These are phyloP conservation scores for Fusarium napiforme DNA, from an alignment of 2,329 filamentous ascomycete species.

Conservation along the genomic window DNA sequence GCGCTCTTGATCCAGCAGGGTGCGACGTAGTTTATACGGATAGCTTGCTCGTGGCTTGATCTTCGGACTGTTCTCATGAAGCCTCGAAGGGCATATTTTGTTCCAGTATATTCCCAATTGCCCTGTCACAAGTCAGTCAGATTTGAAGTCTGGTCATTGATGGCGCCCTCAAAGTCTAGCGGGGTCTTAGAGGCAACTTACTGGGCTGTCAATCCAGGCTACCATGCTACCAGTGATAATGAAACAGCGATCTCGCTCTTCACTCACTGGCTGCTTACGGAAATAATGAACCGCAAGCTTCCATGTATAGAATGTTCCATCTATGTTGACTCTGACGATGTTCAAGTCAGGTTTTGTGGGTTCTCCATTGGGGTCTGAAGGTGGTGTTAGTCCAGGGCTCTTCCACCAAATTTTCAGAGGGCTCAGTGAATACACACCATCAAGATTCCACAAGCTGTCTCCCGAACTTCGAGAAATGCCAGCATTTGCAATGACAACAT, in stretches of 20 bases:
- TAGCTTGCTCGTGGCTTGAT: constrained; percentile 50
- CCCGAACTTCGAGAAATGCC: constrained; percentile 52
- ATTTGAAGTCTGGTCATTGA: background rate
- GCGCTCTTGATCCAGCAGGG: constrained; percentile 55
- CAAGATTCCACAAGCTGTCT: constrained; percentile 53
- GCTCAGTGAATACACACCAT: constrained; percentile 43
- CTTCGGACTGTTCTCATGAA: constrained; percentile 36
- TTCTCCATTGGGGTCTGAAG: constrained; percentile 24
- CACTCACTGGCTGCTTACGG: constrained; percentile 51
- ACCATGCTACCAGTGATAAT: constrained; percentile 61
- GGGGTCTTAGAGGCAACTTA: background rate
- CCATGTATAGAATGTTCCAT: constrained; percentile 57
- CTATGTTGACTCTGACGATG: constrained; percentile 55
- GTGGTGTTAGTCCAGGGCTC: background rate
- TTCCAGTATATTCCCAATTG: constrained; percentile 39
- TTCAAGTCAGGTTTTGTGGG: constrained; percentile 53
- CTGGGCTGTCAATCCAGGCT: constrained; percentile 58
- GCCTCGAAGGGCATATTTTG: constrained; percentile 27
- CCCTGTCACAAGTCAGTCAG: background rate
- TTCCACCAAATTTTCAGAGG: background rate
- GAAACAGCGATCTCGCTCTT: constrained; percentile 57
- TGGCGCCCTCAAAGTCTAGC: background rate
- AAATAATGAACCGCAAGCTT: constrained; percentile 61
- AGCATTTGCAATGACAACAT: constrained; percentile 61
- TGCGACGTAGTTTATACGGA: constrained; percentile 59